Base-by-base conservation (phyloP, 2,329 filamentous ascomycete genomes). In the Sporothrix dimorphospora region DNA sequence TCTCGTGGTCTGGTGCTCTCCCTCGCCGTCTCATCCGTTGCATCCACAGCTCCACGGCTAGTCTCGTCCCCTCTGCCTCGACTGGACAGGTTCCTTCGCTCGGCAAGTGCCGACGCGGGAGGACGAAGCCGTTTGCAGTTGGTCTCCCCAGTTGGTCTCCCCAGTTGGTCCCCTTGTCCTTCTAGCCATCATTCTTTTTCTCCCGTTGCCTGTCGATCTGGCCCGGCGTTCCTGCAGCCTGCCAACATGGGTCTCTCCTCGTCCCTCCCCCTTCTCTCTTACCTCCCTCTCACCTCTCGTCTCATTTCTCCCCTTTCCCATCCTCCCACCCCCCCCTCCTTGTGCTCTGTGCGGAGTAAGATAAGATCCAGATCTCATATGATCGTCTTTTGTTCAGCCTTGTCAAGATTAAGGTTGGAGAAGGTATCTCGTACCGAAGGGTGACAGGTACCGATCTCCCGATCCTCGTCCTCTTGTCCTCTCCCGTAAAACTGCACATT, bases 361-460 rank as follows among this genome's bases (percentile, higher is more conserved):
- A 27, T 65, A 45, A 11, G 59, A 65, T 65, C 59, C 59, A 65
- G 59, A 65, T 45, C 59, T 45, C 38, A 27, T 65, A 45, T 65
- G 59, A 65, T 66, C 42, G 63, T 47, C 24, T 34, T 30, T 12
- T 49, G 63, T 66, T 49, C 65, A 67, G 65, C 65, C 65, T 66
- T 67, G 45, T 67, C 65, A 38, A 67, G 45, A 51, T 51, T 51
- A 38, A 21, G 45, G 27, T 14, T 38, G 19, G 24, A 42, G 19
- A 24, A 11, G 9, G 9, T 42, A 6, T 34, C 30, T 55, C 53
- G 24, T 55, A 11, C 53, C 53, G 38, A 42, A 5, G 38, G 4
- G n/a, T 27, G 34, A 6, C 53, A 57, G 53, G 59, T 16, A 45
- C 59, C 38, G 38, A 63, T 63, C 24, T 61, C 30, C 24, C 7